phyloP scores from a whole-genome alignment of 2,329 filamentous ascomycete species.

The Ophiostoma montium region DNA sequence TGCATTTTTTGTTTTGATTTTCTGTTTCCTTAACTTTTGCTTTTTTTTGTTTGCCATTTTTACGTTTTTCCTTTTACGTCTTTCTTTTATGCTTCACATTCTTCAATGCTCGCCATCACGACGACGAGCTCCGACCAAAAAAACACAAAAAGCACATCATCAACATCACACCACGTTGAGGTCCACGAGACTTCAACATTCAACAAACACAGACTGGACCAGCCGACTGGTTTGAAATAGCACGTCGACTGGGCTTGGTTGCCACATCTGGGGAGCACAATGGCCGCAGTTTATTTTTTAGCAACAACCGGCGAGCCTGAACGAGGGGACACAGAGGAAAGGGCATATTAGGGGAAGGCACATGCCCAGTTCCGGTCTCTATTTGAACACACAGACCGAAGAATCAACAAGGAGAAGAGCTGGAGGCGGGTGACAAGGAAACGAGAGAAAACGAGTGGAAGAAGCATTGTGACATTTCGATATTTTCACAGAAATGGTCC shows the following conservation, averaged over 20 bases:
- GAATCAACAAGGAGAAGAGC: neutral
- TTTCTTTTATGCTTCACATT: neutral
- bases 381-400: slow-evolving; percentile 2
- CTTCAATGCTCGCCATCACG: neutral
- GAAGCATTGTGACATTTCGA: neutral
- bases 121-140: neutral
- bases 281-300: neutral
- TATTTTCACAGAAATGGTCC: slow-evolving; percentile 8
- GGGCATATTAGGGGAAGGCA: neutral
- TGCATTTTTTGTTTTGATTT: neutral
- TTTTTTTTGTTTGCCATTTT: neutral
- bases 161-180: too few relatives aligned
- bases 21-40: neutral
- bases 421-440: neutral
- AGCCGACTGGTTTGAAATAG: neutral
- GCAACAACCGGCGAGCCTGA: neutral
- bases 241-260: neutral
- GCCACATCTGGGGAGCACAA: neutral
- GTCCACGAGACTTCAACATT: too few relatives aligned
- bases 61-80: neutral
- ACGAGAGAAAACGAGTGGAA: neutral
- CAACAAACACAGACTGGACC: too few relatives aligned
- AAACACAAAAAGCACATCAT: too few relatives aligned
- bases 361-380: neutral
- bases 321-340: neutral